Evolutionary conservation across 106 monocot species (phyloP).

Genomic region (Iris macrosiphon): DNA sequence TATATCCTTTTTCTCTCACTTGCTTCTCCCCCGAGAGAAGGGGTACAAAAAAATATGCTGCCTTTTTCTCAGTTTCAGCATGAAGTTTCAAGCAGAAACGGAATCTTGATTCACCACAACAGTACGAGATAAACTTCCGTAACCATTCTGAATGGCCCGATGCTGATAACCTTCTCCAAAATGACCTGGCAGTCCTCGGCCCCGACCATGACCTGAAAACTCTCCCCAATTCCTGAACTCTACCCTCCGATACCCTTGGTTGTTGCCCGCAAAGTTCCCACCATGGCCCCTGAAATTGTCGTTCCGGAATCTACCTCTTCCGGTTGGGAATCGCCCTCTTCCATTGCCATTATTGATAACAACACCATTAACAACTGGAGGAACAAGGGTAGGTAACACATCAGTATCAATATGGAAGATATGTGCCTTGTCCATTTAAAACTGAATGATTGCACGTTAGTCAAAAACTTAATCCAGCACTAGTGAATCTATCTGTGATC

Average conservation of each 20-base stretch:
- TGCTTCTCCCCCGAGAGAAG: no score
- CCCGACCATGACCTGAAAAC: conserved; percentile 27
- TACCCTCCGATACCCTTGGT: conserved; percentile 21
- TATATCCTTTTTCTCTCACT: no score
- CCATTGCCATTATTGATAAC: conserved; percentile 16
- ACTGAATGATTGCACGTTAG: no score
- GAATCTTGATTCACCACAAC: background rate
- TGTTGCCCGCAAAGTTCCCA: conserved; percentile 6
- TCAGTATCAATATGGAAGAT: background rate
- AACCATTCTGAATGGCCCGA: conserved; percentile 13
- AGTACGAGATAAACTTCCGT: conserved; percentile 1
- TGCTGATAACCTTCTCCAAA: conserved; percentile 28
- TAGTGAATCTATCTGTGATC: no score
- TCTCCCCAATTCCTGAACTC: conserved; percentile 44
- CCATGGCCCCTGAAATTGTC: conserved; percentile 32
- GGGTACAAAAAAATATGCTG: no score
- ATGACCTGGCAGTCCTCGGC: conserved; percentile 4
- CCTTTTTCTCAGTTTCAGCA: no score
- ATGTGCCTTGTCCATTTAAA: no score
- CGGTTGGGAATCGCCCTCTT: conserved; percentile 34
- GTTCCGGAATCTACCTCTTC: conserved; percentile 40
- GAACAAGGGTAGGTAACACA: background rate
- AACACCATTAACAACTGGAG: conserved; percentile 42
- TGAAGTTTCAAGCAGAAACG: conserved; percentile 11
- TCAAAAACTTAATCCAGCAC: no score